Base-by-base conservation (phyloP, 495 filamentous ascomycete species). In the Hypoxylon perforatum region DNA sequence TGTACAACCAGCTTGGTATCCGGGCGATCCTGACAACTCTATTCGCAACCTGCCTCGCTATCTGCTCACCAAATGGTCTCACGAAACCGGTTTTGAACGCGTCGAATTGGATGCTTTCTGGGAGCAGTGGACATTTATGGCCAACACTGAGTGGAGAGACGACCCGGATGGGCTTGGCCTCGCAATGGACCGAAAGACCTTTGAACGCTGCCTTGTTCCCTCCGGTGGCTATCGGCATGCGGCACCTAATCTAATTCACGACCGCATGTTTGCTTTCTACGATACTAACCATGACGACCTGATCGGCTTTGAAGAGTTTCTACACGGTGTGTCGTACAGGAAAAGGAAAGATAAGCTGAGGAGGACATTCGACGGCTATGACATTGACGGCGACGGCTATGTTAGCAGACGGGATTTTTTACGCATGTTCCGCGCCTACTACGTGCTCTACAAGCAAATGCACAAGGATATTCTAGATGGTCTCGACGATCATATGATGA, bases 191-290 rank as follows among this genome's bases (percentile, higher is more conserved):
- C 87, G 92, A 28, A 89, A 89, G 70, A 95, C 92, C 0, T 98
- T 99, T 77, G 91, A 96, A 71, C 88, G 90, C 56, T 95, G 92
- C 64, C 90, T 99, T 57, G 86, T 95, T 1, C 94, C 93, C 1
- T 90, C 90, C 36, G 90, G 88, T 3, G 88, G 91, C n/a, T 84
- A 86, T 59, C 84, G 89, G 28, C 89, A 91, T 12, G 87, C 90
- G 9, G 84, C 90, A 4, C 92, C 94, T 4, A 97, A 94, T 75
- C 82, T 97, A 2, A 91, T 98, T 42, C 94, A 96, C 70, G 94
- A 98, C 78, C 90, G 95, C 57, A 91, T 96, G 85, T 99, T 99
- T 78, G 86, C 90, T 30, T 97, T 97, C 75, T 99, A 97, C 75
- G 96, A 98, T 71, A 91, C 88, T 39, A 92, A 98, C 70, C 82